Evolutionary conservation across 768 basidiomycete species (phyloP).

Genomic region (Floccularia luteovirens): DNA sequence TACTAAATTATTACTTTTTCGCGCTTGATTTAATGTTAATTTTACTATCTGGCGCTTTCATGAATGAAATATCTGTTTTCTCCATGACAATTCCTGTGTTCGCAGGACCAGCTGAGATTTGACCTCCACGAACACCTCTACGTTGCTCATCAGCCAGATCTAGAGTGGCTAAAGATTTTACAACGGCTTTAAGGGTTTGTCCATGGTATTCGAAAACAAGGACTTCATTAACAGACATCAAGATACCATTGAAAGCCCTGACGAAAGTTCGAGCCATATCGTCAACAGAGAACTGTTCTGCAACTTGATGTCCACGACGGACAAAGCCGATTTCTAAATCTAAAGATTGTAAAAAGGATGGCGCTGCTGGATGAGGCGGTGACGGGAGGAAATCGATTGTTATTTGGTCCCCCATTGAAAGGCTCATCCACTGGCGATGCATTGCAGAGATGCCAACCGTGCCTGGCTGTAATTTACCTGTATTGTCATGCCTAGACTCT

Average conservation of each 20-base stretch:
- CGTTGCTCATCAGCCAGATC: conserved; percentile 61
- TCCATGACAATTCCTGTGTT: conserved; percentile 77
- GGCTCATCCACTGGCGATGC: conserved; percentile 86
- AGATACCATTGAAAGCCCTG: conserved; percentile 63
- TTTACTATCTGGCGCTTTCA: conserved; percentile 72
- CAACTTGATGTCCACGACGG: conserved; percentile 41
- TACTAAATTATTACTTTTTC: conserved; percentile 54
- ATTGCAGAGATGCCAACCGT: conserved; percentile 68
- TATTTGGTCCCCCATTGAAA: conserved; percentile 77
- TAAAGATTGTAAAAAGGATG: conserved; percentile 65
- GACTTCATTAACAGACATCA: conserved; percentile 62
- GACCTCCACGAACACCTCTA: conserved; percentile 24
- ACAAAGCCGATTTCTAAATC: conserved; percentile 75
- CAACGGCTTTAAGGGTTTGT: conserved; percentile 64
- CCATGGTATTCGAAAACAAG: conserved; percentile 88
- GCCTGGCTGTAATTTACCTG: conserved; percentile 60
- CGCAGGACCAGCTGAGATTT: conserved; percentile 15
- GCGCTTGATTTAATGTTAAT: conserved; percentile 92
- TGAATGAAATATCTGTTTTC: conserved; percentile 85
- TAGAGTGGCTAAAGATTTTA: conserved; percentile 51
- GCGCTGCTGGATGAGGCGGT: conserved; percentile 39
- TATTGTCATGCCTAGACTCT: conserved; percentile 63
- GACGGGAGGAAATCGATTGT: conserved; percentile 58
- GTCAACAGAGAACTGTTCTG: conserved; percentile 78
- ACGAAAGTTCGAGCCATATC: conserved; percentile 75